Evolutionary conservation across 805 yeast genomes (phyloP).

Genomic region (Starmerella vaccinii): DNA sequence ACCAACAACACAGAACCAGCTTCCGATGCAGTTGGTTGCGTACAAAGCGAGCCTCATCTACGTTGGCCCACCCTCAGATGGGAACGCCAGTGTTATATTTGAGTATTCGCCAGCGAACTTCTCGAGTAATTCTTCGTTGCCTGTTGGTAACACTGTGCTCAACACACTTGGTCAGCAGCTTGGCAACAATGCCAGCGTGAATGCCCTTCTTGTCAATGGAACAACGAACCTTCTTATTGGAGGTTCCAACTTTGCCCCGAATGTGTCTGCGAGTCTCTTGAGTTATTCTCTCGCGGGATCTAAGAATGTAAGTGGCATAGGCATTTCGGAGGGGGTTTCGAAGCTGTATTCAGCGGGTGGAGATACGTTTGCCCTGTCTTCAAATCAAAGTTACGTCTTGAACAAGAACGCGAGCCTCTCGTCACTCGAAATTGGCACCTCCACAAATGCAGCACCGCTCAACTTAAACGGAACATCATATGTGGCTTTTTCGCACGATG

Average conservation of each 20-base stretch:
- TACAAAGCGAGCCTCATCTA: slow-evolving; percentile 46
- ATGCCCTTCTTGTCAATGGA: slow-evolving; percentile 29
- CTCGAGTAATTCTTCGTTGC: slow-evolving; percentile 31
- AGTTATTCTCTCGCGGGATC: neutral
- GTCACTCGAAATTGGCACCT: slow-evolving; percentile 20
- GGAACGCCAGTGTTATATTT: slow-evolving; percentile 39
- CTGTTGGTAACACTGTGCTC: slow-evolving; percentile 43
- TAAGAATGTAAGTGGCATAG: neutral
- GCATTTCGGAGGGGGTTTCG: slow-evolving; percentile 32
- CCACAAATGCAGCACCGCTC: slow-evolving; percentile 17
- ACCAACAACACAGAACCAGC: slow-evolving; percentile 22
- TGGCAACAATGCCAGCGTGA: slow-evolving; percentile 36
- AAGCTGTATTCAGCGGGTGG: slow-evolving; percentile 41
- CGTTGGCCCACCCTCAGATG: slow-evolving; percentile 33
- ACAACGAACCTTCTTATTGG: slow-evolving; percentile 35
- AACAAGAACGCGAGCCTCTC: neutral
- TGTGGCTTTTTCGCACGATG: slow-evolving; percentile 25
- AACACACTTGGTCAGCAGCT: slow-evolving; percentile 32
- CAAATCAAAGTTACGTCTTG: neutral
- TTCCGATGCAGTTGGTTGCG: slow-evolving; percentile 53
- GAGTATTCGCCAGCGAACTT: slow-evolving; percentile 71
- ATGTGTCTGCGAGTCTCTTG: slow-evolving; percentile 10
- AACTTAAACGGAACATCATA: slow-evolving; percentile 24
- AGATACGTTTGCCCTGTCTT: slow-evolving; percentile 26
- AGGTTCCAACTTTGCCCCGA: slow-evolving; percentile 37